phyloP scores from a whole-genome alignment of 768 basidiomycete species.

The Agaricus sinodeliciosus region DNA sequence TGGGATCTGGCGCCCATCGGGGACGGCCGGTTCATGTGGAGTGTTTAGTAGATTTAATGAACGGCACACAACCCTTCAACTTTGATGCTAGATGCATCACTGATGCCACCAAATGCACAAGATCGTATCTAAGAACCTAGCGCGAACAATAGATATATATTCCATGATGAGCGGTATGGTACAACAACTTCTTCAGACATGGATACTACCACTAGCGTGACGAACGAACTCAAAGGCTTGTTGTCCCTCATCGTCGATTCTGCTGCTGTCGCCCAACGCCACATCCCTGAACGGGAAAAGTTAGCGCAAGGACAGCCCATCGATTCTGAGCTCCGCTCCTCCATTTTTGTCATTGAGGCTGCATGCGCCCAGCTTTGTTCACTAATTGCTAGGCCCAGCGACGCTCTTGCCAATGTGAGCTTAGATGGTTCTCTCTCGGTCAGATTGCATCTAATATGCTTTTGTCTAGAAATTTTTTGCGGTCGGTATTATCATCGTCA shows the following conservation, averaged over 20 bases:
- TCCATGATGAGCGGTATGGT: too few species aligned
- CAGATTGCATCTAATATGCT: too few species aligned
- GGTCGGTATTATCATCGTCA: not conserved
- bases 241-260: constrained; percentile 17
- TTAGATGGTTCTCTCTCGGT: too few species aligned
- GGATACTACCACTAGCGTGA: not conserved
- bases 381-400: constrained; percentile 23
- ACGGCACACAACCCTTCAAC: too few species aligned
- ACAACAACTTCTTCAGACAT: not conserved
- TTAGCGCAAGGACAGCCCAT: constrained; percentile 21
- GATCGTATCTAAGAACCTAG: too few species aligned
- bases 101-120: too few species aligned
- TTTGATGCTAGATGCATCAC: too few species aligned
- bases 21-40: too few species aligned
- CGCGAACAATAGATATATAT: too few species aligned
- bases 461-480: constrained; percentile 12
- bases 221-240: constrained; percentile 11
- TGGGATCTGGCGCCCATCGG: too few species aligned
- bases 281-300: constrained; percentile 18
- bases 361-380: constrained; percentile 27
- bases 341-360: constrained; percentile 26
- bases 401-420: constrained; percentile 22
- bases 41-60: too few species aligned
- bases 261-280: constrained; percentile 17
- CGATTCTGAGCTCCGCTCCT: constrained; percentile 19